Evolutionary conservation across 331 rosid genomes (phyloP).

Genomic region (Phaseolus coccineus): DNA sequence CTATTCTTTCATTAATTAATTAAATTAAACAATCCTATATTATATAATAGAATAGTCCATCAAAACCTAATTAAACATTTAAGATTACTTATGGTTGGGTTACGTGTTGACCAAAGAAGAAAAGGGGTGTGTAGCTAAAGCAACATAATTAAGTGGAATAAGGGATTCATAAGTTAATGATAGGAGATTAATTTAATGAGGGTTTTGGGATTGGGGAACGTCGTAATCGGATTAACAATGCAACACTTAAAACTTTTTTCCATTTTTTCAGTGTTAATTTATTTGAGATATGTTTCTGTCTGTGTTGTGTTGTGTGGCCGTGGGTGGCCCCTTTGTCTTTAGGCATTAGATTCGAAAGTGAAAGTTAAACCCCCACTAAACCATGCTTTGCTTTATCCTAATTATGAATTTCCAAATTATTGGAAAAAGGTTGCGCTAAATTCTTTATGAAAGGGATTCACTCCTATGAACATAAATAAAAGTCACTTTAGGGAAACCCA

Average conservation of each 20-base stretch:
- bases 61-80: conserved; percentile 37
- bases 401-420: conserved; percentile 44
- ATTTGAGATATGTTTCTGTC: conserved; percentile 45
- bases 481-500: conserved; percentile 23
- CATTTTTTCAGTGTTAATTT: conserved; percentile 39
- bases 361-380: conserved; percentile 67
- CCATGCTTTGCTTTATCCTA: conserved; percentile 48
- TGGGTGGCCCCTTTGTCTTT: conserved; percentile 54
- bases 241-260: conserved; percentile 17
- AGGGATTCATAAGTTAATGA: not conserved
- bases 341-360: conserved; percentile 69
- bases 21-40: conserved; percentile 22
- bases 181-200: conserved; percentile 30
- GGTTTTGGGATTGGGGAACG: conserved; percentile 2
- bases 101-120: conserved; percentile 34
- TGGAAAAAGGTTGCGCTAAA: conserved; percentile 38
- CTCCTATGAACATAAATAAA: conserved; percentile 10
- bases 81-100: conserved; percentile 44
- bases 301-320: conserved; percentile 35
- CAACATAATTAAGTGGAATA: conserved; percentile 37
- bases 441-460: conserved; percentile 19
- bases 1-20: not conserved
- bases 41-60: not conserved
- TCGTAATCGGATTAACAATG: conserved; percentile 44
- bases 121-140: conserved; percentile 27